Base-by-base conservation (phyloP, 140 eudicot species). In the Stevia rebaudiana region DNA sequence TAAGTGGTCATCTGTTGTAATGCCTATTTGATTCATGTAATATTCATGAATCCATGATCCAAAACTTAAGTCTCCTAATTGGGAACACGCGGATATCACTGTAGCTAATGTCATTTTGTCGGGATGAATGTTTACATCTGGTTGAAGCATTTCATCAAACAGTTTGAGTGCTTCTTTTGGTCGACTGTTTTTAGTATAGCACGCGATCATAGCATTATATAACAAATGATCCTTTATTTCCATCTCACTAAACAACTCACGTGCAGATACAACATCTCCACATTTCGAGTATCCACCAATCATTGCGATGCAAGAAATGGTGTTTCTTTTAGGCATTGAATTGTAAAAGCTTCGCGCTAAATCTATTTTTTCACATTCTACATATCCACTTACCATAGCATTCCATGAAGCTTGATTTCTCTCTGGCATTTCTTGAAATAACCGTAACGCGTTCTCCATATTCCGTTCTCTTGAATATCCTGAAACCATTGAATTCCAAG, bases 101-200 rank as follows among this genome's bases (percentile, higher is more conserved):
- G 54, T 19, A 48, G 54, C 54, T 18, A 48, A 48, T 48, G 54
- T 48, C 54, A 48, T 48, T 48, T 48, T 48, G 54, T 48, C 24
- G 1, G 28, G 25, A 7, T 48, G 54, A 19, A 48, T 9, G 19
- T 18, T 48, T 9, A 48, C 52, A 46, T 6, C 8, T 5, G 52
- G 5, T 48, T 48, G 12, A 18, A 48, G 28, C 28, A 48, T 48
- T 48, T 19, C 28, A 18, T 48, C 28, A 18, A 48, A 48, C 6
- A 48, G 54, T 8, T 18, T 25, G 24, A 48, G 54, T 9, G 54
- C 54, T 48, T 48, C 54, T 48, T 48, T 18, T 19, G 54, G 54
- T 8, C 54, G 25, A 48, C 28, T 19, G 6, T 48, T 48, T 48
- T 48, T 48, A 48, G 54, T 18, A 13, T 48, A 48, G 54, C 28